Percentiles rank a stretch among this genome's conserved stretches.
phyloP scores from a whole-genome alignment of 306 rosid species.

The Ceratonia siliqua region DNA sequence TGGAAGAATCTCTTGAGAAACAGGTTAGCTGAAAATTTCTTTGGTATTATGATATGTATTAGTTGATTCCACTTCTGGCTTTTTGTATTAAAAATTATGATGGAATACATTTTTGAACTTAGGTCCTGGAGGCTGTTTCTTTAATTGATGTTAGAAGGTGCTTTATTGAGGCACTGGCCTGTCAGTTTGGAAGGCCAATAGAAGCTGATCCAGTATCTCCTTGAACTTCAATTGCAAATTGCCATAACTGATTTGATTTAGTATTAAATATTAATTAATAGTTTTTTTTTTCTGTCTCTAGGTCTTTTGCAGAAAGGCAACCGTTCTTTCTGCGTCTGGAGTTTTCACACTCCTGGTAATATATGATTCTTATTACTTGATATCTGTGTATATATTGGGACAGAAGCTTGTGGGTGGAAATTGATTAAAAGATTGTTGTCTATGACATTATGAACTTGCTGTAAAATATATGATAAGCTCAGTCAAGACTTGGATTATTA shows the following conservation, averaged over 20 bases:
- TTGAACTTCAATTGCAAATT: conserved; percentile 17
- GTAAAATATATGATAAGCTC: not conserved
- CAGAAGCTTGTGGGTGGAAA: conserved; percentile 14
- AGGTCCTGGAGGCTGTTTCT: conserved; percentile 85
- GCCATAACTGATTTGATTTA: conserved; percentile 22
- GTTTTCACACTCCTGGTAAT: conserved; percentile 83
- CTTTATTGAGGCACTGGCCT: conserved; percentile 81
- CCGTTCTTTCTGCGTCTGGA: conserved; percentile 67
- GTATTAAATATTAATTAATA: conserved; percentile 17
- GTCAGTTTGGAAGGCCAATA: conserved; percentile 74
- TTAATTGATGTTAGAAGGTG: conserved; percentile 73
- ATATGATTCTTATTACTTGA: conserved; percentile 15
- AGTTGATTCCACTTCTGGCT: not conserved
- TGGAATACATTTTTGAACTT: conserved; percentile 13
- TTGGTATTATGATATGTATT: conserved; percentile 15
- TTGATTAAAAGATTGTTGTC: conserved; percentile 24
- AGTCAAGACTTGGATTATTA: not conserved
- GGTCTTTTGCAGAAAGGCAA: conserved; percentile 92
- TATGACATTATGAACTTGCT: not conserved
- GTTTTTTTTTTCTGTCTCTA: conserved; percentile 41
- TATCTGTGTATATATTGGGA: not conserved
- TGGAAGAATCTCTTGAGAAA: conserved; percentile 87
- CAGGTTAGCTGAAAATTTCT: conserved; percentile 64
- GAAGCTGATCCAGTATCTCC: conserved; percentile 90
- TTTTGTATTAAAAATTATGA: conserved; percentile 14